Base-by-base conservation (phyloP, 2,329 filamentous ascomycete genomes). In the Rosellinia necatrix region DNA sequence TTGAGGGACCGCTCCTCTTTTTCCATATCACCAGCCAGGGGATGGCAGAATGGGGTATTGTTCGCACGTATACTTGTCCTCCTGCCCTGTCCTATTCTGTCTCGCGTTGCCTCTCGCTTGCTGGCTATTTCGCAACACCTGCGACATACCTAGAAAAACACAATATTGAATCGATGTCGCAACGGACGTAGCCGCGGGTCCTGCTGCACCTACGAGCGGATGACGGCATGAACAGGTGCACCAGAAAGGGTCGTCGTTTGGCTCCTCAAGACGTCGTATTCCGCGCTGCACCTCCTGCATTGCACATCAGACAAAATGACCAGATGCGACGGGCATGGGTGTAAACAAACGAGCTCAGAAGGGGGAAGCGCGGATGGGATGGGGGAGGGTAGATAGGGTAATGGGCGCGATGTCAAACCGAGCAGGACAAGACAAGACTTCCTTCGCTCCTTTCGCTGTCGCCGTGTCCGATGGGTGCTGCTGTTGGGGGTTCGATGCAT, bases 261-360 rank as follows among this genome's bases (percentile, higher is more conserved):
- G 46, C 35, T 43, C 40, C 22, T 41, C 25, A 54, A 42, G 40
- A 50, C 48, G 59, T 61, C 48, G 56, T 49, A 56, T 61, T 61
- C 59, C 52, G 56, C 52, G 40, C 41, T 41, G 37, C 49, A 41
- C 48, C 55, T 41, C 58, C 58, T 59, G 55, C 56, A 55, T 52
- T 34, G 49, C 52, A 43, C 44, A 59, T 52, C 49, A 49, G 49
- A 51, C 29, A n/a, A n/a, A n/a, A n/a, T n/a, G n/a, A n/a, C n/a
- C 8, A 42, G 21, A 56, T 59, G 49, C 46, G 34, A 59, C 52
- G 34, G n/a, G 38, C 53, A 59, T 50, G 47, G n/a, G 56, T 53
- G 56, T 56, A 59, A 3, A 41, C 44, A 19, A 13, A 43, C 47
- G n/a, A n/a, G 54, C 24, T 10, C 27, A 9, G 34, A 29, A 40